Conservation (phyloP, 192 early-diverging fungal species). For the Coemansia reversa region DNA sequence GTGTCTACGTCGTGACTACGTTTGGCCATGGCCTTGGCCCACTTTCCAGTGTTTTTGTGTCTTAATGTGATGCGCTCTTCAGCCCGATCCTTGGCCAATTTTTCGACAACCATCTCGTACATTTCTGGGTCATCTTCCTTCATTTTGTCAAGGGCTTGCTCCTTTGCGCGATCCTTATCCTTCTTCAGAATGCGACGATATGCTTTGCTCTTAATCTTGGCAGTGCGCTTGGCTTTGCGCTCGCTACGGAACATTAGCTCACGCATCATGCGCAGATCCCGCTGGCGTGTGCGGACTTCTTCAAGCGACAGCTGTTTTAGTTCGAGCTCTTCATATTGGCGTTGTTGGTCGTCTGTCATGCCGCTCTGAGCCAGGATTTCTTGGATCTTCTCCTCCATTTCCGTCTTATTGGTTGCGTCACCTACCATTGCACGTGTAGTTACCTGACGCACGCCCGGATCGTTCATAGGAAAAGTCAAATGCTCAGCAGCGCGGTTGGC, state of each 20-base stretch:
- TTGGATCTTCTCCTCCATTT: slow-evolving; percentile 79
- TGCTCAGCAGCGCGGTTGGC: slow-evolving; percentile 83
- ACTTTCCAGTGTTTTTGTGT: slow-evolving; percentile 95
- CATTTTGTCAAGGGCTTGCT: slow-evolving; percentile 65
- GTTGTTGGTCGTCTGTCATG: slow-evolving; percentile 73
- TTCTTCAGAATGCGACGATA: slow-evolving; percentile 88
- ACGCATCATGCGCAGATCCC: slow-evolving; percentile 86
- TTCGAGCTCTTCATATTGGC: slow-evolving; percentile 82
- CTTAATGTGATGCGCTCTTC: slow-evolving; percentile 90
- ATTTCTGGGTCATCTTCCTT: slow-evolving; percentile 68
- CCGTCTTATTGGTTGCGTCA: slow-evolving; percentile 45
- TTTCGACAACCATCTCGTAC: slow-evolving; percentile 44
- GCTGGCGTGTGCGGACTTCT: slow-evolving; percentile 72
- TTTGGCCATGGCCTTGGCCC: slow-evolving; percentile 84
- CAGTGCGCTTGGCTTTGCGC: slow-evolving; percentile 82
- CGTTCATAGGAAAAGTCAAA: slow-evolving; percentile 63
- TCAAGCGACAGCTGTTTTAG: slow-evolving; percentile 80
- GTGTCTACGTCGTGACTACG: slow-evolving; percentile 60
- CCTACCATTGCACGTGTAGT: slow-evolving; percentile 21
- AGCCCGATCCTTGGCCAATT: slow-evolving; percentile 60
- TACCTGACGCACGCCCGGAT: neutral
- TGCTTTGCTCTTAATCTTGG: slow-evolving; percentile 97
- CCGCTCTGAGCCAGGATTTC: slow-evolving; percentile 67
- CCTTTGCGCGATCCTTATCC: slow-evolving; percentile 63
- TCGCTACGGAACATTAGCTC: slow-evolving; percentile 93